Evolutionary conservation across 352 stramenopile genomes (phyloP), one percentile per base, ranked within the genome.

Genomic region (Blastocystis sp.): DNA sequence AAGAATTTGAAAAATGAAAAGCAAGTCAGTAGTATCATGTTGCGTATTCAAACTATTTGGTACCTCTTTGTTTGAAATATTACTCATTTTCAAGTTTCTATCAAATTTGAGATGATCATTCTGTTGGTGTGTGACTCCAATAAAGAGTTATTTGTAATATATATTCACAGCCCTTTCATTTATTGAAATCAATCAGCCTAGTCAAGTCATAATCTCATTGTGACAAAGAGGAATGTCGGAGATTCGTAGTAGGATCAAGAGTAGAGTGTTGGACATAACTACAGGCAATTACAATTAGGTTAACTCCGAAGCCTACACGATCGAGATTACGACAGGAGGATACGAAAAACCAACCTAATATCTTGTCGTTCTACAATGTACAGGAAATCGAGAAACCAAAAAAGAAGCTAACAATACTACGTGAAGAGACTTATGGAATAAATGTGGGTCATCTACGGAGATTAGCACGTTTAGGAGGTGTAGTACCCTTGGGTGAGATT

Each of bases 361-460:
- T 80, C 64, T 18, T 41, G 53, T 47, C 39, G 7, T 80, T 61
- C n/a, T 80, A 61, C n/a, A 62, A 50, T 26, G 50, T 41, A 7
- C 7, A 80, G 26, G 39, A 26, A 18, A 26, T 15, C 9, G 37
- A 50, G 45, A 26, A 41, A 18, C 50, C 70, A 20, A 45, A 41
- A 8, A 43, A 43, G 15, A 61, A 80, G 70, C 50, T 41, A 23
- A 80, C 11, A 54, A 53, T 80, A 13, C 45, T 80, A 26, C 43
- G 70, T 29, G 70, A 80, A 13, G 70, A 80, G 54, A 80, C 70
- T 18, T 50, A 41, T 26, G 70, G 70, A 11, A 63, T 80, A n/a
- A 80, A 61, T 29, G 39, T 80, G 23, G 70, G 70, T 64, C 76
- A 87, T 76, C 62, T 87, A 23, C 26, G 76, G n/a, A 37, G 43